Evolutionary conservation across 2,329 filamentous ascomycete genomes (phyloP).

Genomic region (Arthrobotrys pseudoclavata): DNA sequence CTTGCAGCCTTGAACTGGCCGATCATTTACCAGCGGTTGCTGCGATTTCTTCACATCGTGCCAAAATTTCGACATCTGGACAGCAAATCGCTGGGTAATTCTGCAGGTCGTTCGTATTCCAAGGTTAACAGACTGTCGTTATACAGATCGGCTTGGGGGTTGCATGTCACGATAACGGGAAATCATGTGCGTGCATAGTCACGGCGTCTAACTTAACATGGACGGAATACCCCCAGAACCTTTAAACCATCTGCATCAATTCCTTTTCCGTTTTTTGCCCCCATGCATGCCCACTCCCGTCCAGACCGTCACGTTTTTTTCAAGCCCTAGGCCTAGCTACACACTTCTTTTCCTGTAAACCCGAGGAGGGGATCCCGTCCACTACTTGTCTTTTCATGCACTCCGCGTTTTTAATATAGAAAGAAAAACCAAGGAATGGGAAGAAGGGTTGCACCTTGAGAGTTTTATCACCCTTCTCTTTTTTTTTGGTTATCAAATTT

Average conservation of each 20-base stretch:
- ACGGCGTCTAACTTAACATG: conserved; percentile 15
- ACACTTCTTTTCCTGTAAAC: background rate
- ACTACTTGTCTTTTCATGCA: conserved; percentile 16
- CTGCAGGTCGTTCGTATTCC: conserved; percentile 19
- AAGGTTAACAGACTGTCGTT: conserved; percentile 8
- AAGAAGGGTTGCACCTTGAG: conserved; percentile 1
- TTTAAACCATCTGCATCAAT: conserved; percentile 1
- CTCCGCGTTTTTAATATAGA: conserved; percentile 40
- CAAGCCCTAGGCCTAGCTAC: background rate
- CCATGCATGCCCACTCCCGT: conserved; percentile 20
- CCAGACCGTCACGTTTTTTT: conserved; percentile 5
- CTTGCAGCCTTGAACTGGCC: conserved; percentile 13
- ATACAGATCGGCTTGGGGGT: conserved; percentile 13
- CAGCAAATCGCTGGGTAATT: background rate
- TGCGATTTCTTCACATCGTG: background rate
- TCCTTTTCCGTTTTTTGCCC: background rate
- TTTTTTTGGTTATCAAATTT: conserved; percentile 18
- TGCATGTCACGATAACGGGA: conserved; percentile 5
- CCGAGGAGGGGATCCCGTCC: conserved; percentile 9
- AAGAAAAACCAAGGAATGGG: conserved; percentile 6
- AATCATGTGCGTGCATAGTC: conserved; percentile 16
- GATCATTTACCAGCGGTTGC: background rate
- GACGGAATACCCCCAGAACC: background rate
- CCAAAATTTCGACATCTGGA: background rate
- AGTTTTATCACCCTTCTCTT: conserved; percentile 13